Evolutionary conservation across 108 stramenopile genomes (phyloP).

Genomic region (Cyclotella cryptica): DNA sequence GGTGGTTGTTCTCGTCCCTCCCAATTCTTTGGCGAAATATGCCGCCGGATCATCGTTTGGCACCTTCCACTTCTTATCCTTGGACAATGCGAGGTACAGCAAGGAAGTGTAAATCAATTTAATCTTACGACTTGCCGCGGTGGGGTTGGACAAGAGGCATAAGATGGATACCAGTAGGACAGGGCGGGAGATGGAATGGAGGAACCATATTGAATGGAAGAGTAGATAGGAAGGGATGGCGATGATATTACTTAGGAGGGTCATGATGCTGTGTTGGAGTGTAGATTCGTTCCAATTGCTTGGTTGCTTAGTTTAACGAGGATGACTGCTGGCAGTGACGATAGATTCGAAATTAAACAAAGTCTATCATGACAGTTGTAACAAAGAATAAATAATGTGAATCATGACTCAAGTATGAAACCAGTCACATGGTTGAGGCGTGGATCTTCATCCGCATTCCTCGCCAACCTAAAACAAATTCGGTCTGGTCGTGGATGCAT

Average conservation of each 20-base stretch:
- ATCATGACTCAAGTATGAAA: no score
- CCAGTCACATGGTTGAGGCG: no score
- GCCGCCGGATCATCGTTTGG: conserved; percentile 61
- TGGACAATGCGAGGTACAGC: conserved; percentile 66
- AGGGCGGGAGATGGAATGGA: conserved; percentile 65
- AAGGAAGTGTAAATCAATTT: conserved; percentile 60
- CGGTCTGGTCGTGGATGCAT: no score
- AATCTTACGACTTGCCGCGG: conserved; percentile 68
- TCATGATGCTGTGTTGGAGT: not conserved
- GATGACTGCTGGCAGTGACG: no score
- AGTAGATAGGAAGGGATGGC: conserved; percentile 53
- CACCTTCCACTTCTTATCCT: conserved; percentile 84
- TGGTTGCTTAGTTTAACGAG: no score
- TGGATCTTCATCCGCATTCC: no score
- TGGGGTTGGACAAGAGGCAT: conserved; percentile 62
- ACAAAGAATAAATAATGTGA: no score
- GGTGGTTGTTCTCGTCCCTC: conserved; percentile 13
- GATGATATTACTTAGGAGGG: conserved; percentile 4
- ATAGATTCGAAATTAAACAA: no score
- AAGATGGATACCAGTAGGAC: conserved; percentile 64
- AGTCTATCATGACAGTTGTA: no score
- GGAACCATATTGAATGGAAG: conserved; percentile 62
- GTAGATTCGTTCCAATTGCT: no score
- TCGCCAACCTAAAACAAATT: no score
- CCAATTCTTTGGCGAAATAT: conserved; percentile 55